Conservation (phyloP, 2,329 filamentous ascomycete genomes). For the Diaporthe batatas region DNA sequence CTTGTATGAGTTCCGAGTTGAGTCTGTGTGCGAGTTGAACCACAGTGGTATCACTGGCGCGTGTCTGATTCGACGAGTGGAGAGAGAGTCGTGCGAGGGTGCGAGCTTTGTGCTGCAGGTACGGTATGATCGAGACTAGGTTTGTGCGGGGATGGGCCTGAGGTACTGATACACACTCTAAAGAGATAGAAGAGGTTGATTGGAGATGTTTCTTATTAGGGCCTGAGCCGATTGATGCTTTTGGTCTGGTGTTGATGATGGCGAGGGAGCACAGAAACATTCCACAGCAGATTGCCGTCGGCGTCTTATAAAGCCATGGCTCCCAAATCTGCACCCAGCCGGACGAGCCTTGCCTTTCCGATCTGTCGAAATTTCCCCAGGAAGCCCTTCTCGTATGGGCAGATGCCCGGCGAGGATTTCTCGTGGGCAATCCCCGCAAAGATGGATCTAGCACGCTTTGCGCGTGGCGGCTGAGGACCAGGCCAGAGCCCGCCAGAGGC, state of each 20-base stretch:
- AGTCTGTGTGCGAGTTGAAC: constrained; percentile 29
- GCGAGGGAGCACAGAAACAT: constrained; percentile 29
- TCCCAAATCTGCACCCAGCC: constrained; percentile 28
- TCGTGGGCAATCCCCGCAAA: constrained; percentile 36
- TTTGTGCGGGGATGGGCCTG: constrained; percentile 24
- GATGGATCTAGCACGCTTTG: neutral
- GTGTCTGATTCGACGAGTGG: constrained; percentile 42
- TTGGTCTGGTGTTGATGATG: constrained; percentile 37
- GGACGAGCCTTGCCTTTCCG: constrained; percentile 39
- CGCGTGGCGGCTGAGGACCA: constrained; percentile 11
- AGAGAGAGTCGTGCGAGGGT: constrained; percentile 29
- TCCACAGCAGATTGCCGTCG: constrained; percentile 32
- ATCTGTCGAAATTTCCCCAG: constrained; percentile 34
- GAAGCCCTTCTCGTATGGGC: constrained; percentile 33
- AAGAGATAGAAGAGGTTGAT: constrained; percentile 20
- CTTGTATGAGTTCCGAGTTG: constrained; percentile 9
- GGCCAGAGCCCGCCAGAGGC: constrained; percentile 6
- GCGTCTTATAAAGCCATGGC: constrained; percentile 38
- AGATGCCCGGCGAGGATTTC: constrained; percentile 39
- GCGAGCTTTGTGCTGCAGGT: constrained; percentile 32
- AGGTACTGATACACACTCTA: constrained; percentile 4
- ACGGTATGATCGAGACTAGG: constrained; percentile 14
- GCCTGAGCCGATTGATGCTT: constrained; percentile 12
- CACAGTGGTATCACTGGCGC: constrained; percentile 40
- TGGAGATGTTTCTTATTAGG: constrained; percentile 30